Percentiles rank a stretch among this genome's conserved stretches.
phyloP scores from a whole-genome alignment of 257 asterid genomes.

The Przewalskia tangutica region DNA sequence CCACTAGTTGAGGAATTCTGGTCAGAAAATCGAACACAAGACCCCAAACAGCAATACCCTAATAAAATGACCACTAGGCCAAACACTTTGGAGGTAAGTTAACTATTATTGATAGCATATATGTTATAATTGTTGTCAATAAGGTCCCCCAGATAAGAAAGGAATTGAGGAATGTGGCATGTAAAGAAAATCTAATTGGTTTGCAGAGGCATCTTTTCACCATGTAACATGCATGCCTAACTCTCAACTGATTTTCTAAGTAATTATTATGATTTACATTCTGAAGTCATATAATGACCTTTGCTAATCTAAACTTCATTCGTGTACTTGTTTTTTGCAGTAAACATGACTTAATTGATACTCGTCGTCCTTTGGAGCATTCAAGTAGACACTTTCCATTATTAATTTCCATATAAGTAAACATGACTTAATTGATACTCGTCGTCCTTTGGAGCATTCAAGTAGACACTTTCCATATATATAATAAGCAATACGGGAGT shows the following conservation, averaged over 20 bases:
- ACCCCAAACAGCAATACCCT: no score
- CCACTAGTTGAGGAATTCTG: no score
- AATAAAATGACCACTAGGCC: no score
- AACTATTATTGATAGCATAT: background rate
- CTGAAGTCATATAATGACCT: background rate
- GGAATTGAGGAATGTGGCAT: background rate
- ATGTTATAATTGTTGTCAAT: background rate
- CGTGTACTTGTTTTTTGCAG: background rate
- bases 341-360: background rate
- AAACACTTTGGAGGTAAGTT: no score
- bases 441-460: background rate
- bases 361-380: background rate
- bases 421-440: background rate
- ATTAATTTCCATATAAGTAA: no score
- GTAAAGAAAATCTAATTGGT: conserved; percentile 3
- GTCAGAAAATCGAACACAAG: no score
- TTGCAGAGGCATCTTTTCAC: background rate
- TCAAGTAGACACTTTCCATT: background rate
- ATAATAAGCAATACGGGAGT: no score
- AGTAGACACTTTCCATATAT: background rate
- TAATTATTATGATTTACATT: background rate
- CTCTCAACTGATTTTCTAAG: background rate
- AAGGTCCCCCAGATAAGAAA: background rate
- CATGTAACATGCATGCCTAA: background rate
- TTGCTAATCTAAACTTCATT: background rate